Percentiles rank a stretch among this genome's conserved stretches.
Evolutionary conservation across 1,284 basidiomycete genomes (phyloP).

Genomic region (Baeospora myosura): DNA sequence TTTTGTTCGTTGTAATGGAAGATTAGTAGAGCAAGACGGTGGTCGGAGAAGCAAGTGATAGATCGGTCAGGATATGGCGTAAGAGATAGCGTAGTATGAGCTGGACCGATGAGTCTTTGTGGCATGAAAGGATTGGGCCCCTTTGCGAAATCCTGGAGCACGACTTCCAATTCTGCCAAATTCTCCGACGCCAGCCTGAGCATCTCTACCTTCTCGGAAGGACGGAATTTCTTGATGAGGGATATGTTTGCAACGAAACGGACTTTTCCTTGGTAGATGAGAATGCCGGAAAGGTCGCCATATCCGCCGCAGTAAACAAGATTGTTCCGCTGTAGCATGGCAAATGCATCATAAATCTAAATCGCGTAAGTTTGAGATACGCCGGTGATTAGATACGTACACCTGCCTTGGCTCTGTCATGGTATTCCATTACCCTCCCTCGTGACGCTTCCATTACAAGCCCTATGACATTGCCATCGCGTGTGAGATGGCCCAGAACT

Average conservation of each 20-base stretch:
- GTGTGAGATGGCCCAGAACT: slow-evolving; percentile 36
- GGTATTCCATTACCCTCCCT: slow-evolving; percentile 28
- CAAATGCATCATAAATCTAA: slow-evolving; percentile 32
- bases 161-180: slow-evolving; percentile 17
- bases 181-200: slow-evolving; percentile 13
- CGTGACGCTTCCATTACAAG: slow-evolving; percentile 35
- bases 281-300: slow-evolving; percentile 16
- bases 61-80: slow-evolving; percentile 3
- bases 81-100: not conserved
- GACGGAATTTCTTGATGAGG: slow-evolving; percentile 12
- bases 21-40: not conserved
- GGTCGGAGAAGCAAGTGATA: too few species aligned
- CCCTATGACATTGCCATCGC: slow-evolving; percentile 30
- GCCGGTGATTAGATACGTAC: too few species aligned
- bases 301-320: slow-evolving; percentile 22
- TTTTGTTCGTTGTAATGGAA: not conserved
- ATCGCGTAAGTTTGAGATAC: too few species aligned
- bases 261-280: slow-evolving; percentile 25
- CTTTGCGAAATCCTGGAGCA: slow-evolving; percentile 10
- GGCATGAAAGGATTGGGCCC: not conserved
- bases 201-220: slow-evolving; percentile 12
- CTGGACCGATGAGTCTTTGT: not conserved
- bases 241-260: slow-evolving; percentile 18
- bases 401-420: slow-evolving; percentile 25
- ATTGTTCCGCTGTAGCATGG: slow-evolving; percentile 27